Evolutionary conservation across 2,329 filamentous ascomycete species (phyloP), one percentile per base, ranked within the genome.

Genomic region (Purpureocillium takamizusanense): DNA sequence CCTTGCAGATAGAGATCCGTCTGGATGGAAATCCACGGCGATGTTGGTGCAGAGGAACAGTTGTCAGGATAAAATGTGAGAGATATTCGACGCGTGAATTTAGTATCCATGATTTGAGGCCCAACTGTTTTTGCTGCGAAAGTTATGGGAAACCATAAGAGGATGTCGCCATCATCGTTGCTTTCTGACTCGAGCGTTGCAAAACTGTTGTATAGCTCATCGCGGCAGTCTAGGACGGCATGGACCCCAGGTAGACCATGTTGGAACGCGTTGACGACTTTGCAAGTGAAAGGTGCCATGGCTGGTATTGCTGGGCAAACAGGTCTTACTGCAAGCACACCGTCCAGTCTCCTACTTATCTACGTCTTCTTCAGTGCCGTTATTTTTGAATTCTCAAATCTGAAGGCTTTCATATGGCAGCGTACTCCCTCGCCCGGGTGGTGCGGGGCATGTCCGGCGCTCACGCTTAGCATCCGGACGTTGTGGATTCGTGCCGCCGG

Each of bases 1-100:
- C 33, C 33, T 28, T 17, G 16, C 12, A 43, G 36, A 17, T 38
- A 43, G n/a, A 43, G 39, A 34, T 43, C 34, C 11, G 36, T 32
- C 5, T 25, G 17, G 27, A 43, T 31, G 23, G 37, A 40, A 12
- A 42, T 16, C 41, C 23, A 42, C 2, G 36, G 18, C 11, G 28
- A 9, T 16, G 14, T 33, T n/a, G 28, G 16, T 18, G 29, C 25
- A 4, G 33, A n/a, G 11, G 16, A 12, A 27, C 11, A 33, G 8
- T 17, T 17, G 16, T 31, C 23, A 4, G 36, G 30, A 21, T 36
- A 37, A 16, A 43, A 43, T 10, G 38, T 36, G 7, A 43, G 31
- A 7, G 36, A 41, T 11, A 43, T 32, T 8, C 31, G 15, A 9
- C 36, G 36, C 4, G 41, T 15, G 2, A 28, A 32, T 4, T 17